Conservation (phyloP, 768 basidiomycete genomes). For the Termitomyces sp. region DNA sequence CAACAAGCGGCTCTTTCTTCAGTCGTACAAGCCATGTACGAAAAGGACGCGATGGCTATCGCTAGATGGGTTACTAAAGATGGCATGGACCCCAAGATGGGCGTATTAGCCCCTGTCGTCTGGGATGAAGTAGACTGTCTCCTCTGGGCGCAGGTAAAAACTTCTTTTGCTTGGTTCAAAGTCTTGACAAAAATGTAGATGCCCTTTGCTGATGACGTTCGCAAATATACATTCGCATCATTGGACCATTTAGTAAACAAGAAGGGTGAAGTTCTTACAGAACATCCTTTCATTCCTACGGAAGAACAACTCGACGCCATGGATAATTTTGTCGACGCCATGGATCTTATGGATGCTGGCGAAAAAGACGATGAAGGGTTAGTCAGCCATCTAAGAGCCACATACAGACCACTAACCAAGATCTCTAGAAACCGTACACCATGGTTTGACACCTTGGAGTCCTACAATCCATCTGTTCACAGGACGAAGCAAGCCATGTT, state of each 20-base stretch:
- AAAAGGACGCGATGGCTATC: conserved; percentile 66
- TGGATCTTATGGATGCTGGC: conserved; percentile 79
- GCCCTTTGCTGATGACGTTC: conserved; percentile 93
- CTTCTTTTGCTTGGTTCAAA: background rate
- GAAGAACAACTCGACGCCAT: conserved; percentile 73
- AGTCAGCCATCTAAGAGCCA: conserved; percentile 10
- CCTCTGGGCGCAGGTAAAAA: conserved; percentile 70
- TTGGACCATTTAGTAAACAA: conserved; percentile 68
- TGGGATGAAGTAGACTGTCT: conserved; percentile 73
- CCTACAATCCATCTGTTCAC: conserved; percentile 89
- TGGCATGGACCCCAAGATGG: conserved; percentile 79
- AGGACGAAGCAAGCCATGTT: conserved; percentile 91
- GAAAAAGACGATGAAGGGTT: conserved; percentile 77
- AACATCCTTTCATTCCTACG: conserved; percentile 83
- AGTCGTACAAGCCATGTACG: conserved; percentile 76
- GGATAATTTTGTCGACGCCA: conserved; percentile 81
- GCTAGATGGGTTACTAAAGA: conserved; percentile 78
- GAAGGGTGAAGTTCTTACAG: conserved; percentile 64
- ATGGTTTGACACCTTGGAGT: conserved; percentile 75
- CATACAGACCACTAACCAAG: background rate
- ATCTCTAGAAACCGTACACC: conserved; percentile 45
- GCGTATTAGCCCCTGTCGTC: conserved; percentile 58
- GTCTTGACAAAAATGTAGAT: conserved; percentile 43
- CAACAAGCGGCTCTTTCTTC: conserved; percentile 86
- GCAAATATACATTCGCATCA: conserved; percentile 82